Conservation (phyloP, 257 asterid species). For the Lantana camara region DNA sequence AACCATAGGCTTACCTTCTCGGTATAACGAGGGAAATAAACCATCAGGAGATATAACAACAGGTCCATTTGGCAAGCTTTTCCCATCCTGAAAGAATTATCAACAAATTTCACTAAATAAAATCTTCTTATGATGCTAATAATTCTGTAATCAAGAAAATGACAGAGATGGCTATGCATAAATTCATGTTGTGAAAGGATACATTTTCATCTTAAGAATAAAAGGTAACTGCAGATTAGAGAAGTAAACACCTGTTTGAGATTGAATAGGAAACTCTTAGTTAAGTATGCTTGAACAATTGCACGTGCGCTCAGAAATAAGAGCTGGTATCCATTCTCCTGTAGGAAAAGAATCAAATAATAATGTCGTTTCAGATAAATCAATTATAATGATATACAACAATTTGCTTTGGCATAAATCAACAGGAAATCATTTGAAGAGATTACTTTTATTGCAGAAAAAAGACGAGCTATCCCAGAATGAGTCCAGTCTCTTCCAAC, state of each 20-base stretch:
- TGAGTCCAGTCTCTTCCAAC: conserved; percentile 90
- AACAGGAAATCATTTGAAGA: conserved; percentile 5
- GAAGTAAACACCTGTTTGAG: conserved; percentile 63
- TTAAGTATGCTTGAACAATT: conserved; percentile 79
- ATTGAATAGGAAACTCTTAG: conserved; percentile 67
- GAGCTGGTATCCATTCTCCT: conserved; percentile 86
- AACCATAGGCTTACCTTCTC: conserved; percentile 66
- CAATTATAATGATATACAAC: not conserved
- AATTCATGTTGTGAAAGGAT: no score
- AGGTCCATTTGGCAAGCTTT: conserved; percentile 90
- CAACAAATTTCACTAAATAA: not conserved
- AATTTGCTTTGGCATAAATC: not conserved
- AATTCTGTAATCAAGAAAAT: no score
- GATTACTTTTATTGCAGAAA: conserved; percentile 77
- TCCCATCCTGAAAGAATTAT: conserved; percentile 71
- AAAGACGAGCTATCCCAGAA: conserved; percentile 80
- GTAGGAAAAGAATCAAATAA: not conserved
- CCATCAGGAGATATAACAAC: conserved; percentile 99
- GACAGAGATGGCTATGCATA: no score
- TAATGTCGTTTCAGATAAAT: not conserved
- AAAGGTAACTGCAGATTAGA: not conserved
- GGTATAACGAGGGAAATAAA: conserved; percentile 85
- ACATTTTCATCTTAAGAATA: no score
- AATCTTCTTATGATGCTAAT: not conserved
- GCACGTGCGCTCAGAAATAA: conserved; percentile 54